Base-by-base conservation (phyloP, 2,329 filamentous ascomycete genomes). In the Aureobasidium sp. region DNA sequence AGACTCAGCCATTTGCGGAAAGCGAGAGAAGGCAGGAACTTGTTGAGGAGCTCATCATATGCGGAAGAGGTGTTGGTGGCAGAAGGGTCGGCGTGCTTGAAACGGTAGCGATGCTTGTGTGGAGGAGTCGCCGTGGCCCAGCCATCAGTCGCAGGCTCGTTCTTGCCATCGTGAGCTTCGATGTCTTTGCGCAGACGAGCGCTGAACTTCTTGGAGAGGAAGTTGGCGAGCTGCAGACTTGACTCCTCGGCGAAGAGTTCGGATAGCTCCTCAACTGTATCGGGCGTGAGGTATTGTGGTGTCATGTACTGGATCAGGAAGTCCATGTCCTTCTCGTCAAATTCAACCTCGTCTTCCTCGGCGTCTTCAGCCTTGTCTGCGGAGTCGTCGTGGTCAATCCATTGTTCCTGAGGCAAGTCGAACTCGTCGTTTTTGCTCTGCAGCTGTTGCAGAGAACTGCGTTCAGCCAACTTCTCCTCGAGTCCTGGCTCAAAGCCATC, bases 41-140 rank as follows among this genome's bases (percentile, higher is more conserved):
- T 83, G 66, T 96, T 85, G 11, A 97, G 75, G 9, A 99, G 80
- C 72, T 95, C 90, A 60, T 87, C 84, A 62, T 95, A 81, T 0
- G 90, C 82, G 79, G 66, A 21, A 21, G 21, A 76, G 27, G 21
- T 37, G 45, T 42, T 48, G 48, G 37, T 57, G 54, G 41, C 62
- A 59, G 30, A 55, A 32, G 7, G 62, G 30, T 58, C 30, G 42
- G 77, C 73, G 67, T 91, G 85, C 63, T 90, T 82, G 75, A 94
- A 99, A 2, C 96, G 79, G 73, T 88, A 99, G 14, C 92, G 89
- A 71, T 97, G 91, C 78, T 99, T 99, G 77, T 99, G 92, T 0
- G 94, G 94, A 42, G 94, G 94, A 36, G 85, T 83, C 7, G 94
- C 90, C 8, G 67, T 71, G 0, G 45, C 41, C 62, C 62, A 65